These are phyloP conservation scores for Amanita muscaria DNA, from an alignment of 768 basidiomycete genomes.

Conservation along the genomic window DNA sequence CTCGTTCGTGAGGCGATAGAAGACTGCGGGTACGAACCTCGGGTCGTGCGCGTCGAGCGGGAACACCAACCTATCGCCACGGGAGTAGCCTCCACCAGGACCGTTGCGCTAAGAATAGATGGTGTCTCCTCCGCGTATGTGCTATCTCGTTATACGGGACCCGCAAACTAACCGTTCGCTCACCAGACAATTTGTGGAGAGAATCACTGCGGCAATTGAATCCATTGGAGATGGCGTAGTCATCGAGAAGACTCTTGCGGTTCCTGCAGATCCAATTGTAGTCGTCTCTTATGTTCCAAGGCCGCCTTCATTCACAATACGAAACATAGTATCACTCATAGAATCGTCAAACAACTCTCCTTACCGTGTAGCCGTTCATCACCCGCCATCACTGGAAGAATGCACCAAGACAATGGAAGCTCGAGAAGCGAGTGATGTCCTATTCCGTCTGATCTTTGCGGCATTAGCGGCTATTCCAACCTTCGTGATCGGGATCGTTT, in stretches of 20 bases:
- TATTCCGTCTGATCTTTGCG: constrained; percentile 48
- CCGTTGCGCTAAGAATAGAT: constrained; percentile 43
- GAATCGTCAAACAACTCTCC: constrained; percentile 30
- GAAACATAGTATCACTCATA: constrained; percentile 46
- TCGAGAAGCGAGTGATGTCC: constrained; percentile 45
- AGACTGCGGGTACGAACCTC: constrained; percentile 38
- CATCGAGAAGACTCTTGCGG: constrained; percentile 31
- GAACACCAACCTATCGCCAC: constrained; percentile 8
- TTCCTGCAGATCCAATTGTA: constrained; percentile 35
- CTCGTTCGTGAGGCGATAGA: constrained; percentile 33
- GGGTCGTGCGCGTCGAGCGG: constrained; percentile 27
- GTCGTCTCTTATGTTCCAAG: constrained; percentile 42
- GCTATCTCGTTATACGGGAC: background rate
- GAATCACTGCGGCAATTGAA: constrained; percentile 34
- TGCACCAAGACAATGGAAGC: constrained; percentile 47
- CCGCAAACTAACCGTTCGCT: constrained; percentile 3
- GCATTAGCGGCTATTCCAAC: constrained; percentile 65
- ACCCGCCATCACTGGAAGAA: constrained; percentile 52
- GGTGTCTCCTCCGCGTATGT: constrained; percentile 61
- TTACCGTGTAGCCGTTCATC: constrained; percentile 36
- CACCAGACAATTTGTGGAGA: constrained; percentile 36
- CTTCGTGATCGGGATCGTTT: constrained; percentile 71
- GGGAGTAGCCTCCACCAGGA: constrained; percentile 10
- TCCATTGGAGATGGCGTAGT: constrained; percentile 26
- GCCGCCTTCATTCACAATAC: constrained; percentile 52